Conservation (phyloP, 768 basidiomycete species). For the Lanmaoa pseudosensibilis region DNA sequence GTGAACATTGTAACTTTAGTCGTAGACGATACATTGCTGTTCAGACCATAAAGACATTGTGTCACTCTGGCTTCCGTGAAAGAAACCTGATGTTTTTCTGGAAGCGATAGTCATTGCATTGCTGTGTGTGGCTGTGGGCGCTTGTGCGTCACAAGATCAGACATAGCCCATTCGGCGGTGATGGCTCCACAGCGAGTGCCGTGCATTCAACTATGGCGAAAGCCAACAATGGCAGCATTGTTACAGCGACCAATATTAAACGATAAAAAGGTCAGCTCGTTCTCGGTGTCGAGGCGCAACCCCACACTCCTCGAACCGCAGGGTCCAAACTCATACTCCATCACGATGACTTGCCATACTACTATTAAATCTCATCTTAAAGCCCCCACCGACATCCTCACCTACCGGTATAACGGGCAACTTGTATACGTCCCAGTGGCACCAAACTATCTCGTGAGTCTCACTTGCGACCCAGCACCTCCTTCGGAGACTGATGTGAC, state of each 20-base stretch:
- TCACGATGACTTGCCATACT: background rate
- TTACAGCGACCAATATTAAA: too few species aligned
- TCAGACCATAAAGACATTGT: background rate
- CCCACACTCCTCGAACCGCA: background rate
- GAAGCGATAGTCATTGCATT: background rate
- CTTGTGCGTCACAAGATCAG: too few species aligned
- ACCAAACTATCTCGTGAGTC: constrained; percentile 42
- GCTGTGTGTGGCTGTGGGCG: background rate
- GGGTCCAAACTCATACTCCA: too few species aligned
- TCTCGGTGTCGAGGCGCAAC: background rate
- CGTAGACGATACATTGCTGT: background rate
- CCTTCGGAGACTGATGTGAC: background rate
- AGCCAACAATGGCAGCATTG: too few species aligned
- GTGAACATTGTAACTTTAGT: background rate
- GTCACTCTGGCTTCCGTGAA: background rate
- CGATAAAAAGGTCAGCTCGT: background rate
- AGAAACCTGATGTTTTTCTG: background rate
- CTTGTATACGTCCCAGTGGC: constrained; percentile 55
- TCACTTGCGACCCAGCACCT: background rate
- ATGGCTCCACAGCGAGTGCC: too few species aligned
- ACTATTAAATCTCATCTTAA: background rate
- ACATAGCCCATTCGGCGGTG: too few species aligned
- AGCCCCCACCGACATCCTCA: constrained; percentile 41
- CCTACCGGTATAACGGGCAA: constrained; percentile 43
- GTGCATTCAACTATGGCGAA: too few species aligned